Evolutionary conservation across 345 rosid genomes (phyloP), one percentile per base, ranked within the genome.

Genomic region (Camelina hispida): DNA sequence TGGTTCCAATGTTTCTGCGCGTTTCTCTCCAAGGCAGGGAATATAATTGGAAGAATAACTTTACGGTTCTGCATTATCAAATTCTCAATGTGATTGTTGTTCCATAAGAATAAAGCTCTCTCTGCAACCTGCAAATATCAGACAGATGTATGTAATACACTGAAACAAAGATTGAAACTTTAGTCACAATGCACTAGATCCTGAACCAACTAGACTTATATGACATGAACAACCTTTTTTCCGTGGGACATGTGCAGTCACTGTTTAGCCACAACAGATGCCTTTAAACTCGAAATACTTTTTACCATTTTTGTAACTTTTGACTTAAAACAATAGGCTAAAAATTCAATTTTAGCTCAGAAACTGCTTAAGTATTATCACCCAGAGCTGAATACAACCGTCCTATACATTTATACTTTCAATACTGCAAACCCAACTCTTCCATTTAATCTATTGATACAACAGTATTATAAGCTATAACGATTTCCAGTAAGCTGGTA

Each of bases 91-190:
- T 88, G 93, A 66, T 87, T 85, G 52, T 88, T 87, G 83, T 87
- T 87, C 93, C 93, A 88, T 69, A 87, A 82, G 79, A 84, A 87
- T 71, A 88, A 76, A 58, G 93, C 91, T 81, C 91, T 79, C 78
- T 88, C 93, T 15, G 93, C 89, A 71, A 88, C 91, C 93, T 88
- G 82, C 48, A 62, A 70, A 64, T 68, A 11, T 53, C 35, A 80
- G 7, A 40, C 44, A 66, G 66, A 38, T 47, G 28, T 35, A 62
- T 69, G 32, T 70, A 25, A 63, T 7, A 46, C 7, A 69, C 75
- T 35, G 35, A n/a, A 40, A 55, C 71, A 69, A 76, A 22, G 44
- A 54, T 10, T 62, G 30, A 38, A 44, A 34, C 47, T 52, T 62
- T 62, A n/a, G 22, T 40, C 55, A 40, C 30, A 11, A 61, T 11